These are phyloP conservation scores for Kwoniella pini DNA, from an alignment of 768 basidiomycete genomes.

Conservation along the genomic window DNA sequence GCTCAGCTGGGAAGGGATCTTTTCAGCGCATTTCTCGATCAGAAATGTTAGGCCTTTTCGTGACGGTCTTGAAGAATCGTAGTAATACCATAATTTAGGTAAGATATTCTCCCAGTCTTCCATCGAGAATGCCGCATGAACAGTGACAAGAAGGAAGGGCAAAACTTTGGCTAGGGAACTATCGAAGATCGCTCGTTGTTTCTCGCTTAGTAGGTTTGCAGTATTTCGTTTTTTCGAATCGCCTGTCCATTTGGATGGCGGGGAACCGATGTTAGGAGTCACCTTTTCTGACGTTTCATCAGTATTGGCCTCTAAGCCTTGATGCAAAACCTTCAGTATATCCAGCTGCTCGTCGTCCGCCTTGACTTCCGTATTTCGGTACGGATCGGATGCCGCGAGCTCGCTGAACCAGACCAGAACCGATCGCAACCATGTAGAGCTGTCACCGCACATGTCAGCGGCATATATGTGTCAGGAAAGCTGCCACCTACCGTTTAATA, in stretches of 20 bases:
- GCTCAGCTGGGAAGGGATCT: slow-evolving; percentile 15
- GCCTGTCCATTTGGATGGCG: slow-evolving; percentile 8
- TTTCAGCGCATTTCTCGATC: slow-evolving; percentile 41
- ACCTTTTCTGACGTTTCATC: background rate
- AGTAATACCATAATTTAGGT: slow-evolving; percentile 28
- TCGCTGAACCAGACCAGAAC: slow-evolving; percentile 22
- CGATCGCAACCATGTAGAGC: slow-evolving; percentile 17
- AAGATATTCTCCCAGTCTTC: slow-evolving; percentile 37
- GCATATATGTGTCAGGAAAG: background rate
- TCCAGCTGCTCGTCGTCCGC: slow-evolving; percentile 8
- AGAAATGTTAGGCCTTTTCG: slow-evolving; percentile 22
- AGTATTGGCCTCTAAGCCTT: background rate
- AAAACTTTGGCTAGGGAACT: background rate
- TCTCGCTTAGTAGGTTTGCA: background rate
- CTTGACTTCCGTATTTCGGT: slow-evolving; percentile 1
- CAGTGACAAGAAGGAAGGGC: slow-evolving; percentile 21
- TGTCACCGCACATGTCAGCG: background rate
- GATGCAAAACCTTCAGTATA: background rate
- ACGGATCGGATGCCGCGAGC: background rate
- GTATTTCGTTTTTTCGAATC: slow-evolving; percentile 4
- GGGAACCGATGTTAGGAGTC: background rate
- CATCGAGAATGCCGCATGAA: slow-evolving; percentile 28
- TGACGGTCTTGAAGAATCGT: background rate
- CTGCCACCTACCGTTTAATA: slow-evolving; percentile 19
- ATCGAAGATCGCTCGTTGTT: slow-evolving; percentile 1